Evolutionary conservation across 2,329 filamentous ascomycete species (phyloP), one percentile per base, ranked within the genome.

Genomic region (Penicillium polonicum): DNA sequence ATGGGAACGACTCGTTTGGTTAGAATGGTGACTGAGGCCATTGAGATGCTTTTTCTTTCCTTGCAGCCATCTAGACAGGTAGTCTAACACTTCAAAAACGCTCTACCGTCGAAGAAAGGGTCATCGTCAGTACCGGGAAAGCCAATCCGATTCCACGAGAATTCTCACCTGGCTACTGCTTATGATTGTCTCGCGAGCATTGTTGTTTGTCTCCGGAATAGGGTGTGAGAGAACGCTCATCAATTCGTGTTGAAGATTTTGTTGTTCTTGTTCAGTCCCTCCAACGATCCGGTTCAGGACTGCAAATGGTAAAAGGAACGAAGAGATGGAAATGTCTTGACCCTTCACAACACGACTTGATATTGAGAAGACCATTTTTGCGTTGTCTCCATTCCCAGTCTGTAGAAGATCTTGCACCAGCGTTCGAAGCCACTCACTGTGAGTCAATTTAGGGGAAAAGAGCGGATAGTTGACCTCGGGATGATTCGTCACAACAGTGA

Each of bases 41-140:
- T 72, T 75, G 35, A 75, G 66, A 45, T 77, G 76, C 72, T 83
- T 81, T 72, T 85, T 85, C 72, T 91, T 95, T 53, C 88, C 85
- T 67, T 96, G 91, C 25, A 95, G 79, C 92, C 93, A 99, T 62
- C 88, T 84, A 69, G 91, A 92, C 60, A 93, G 84, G 72, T 99
- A 97, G 72, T 99, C 95, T 0, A 99, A 82, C 4, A 95, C 85
- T 46, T 88, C 85, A 72, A 99, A 99, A 2, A 97, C 88, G 56
- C 89, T 91, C 89, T 94, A 56, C 23, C 27, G 35, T 31, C 15
- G 6, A 21, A 10, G 42, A 19, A 45, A 17, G 35, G 23, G 13
- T n/a, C 35, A 23, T 29, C 15, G 54, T 59, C 42, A 45, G 42
- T 65, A 55, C 52, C 51, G 44, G 21, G 52, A 50, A 42, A 50